Evolutionary conservation across 805 yeast genomes (phyloP).

Genomic region (Barnettozyma populi): DNA sequence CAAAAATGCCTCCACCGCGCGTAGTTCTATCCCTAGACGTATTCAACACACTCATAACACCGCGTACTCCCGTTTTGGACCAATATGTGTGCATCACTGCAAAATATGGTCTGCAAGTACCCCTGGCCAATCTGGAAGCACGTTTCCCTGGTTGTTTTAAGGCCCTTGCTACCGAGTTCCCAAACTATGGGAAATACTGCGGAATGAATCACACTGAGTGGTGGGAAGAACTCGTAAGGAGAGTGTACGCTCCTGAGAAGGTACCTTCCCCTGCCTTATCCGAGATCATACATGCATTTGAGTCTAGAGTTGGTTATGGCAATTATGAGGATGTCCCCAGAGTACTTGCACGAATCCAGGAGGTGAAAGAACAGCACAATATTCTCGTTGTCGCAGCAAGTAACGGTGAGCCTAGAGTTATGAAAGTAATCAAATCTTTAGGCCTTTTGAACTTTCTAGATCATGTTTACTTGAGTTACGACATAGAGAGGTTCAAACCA

Average conservation of each 20-base stretch:
- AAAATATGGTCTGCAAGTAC: constrained; percentile 36
- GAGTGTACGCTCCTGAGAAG: constrained; percentile 34
- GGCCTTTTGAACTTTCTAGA: constrained; percentile 38
- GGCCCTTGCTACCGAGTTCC: constrained; percentile 35
- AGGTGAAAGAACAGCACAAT: constrained; percentile 24
- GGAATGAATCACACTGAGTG: constrained; percentile 37
- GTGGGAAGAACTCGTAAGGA: constrained; percentile 52
- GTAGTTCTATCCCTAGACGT: constrained; percentile 1
- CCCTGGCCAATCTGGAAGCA: constrained; percentile 22
- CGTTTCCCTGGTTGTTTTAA: constrained; percentile 32
- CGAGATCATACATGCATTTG: constrained; percentile 44
- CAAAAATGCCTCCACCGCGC: neutral
- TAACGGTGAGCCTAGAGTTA: constrained; percentile 59
- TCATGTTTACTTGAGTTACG: constrained; percentile 48
- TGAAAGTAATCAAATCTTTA: constrained; percentile 40
- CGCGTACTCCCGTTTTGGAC: neutral
- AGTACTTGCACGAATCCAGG: constrained; percentile 33
- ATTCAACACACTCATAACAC: constrained; percentile 1
- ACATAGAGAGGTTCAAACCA: constrained; percentile 52
- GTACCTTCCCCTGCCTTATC: constrained; percentile 35
- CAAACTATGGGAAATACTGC: constrained; percentile 55
- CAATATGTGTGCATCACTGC: constrained; percentile 47
- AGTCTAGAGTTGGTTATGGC: constrained; percentile 47
- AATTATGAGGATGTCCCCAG: constrained; percentile 45
- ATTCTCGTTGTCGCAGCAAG: constrained; percentile 43